phyloP scores from a whole-genome alignment of 2,329 filamentous ascomycete genomes.

The Graphilbum fragrans region DNA sequence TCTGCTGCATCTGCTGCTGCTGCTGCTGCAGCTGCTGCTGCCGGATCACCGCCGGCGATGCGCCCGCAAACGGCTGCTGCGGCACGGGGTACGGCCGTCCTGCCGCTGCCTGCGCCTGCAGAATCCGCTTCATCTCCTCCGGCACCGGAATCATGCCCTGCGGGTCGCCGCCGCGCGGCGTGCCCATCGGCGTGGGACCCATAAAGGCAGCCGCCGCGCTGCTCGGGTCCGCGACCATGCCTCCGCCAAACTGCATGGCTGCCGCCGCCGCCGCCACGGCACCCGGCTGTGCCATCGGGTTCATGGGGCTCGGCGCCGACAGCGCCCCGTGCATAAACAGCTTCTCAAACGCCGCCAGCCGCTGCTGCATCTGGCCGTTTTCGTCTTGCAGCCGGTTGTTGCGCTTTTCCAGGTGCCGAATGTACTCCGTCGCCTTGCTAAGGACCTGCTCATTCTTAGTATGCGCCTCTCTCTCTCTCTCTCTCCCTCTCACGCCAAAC shows the following conservation, averaged over 20 bases:
- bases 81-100: constrained; percentile 39
- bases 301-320: constrained; percentile 37
- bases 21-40: constrained; percentile 46
- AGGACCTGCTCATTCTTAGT: constrained; percentile 40
- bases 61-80: constrained; percentile 24
- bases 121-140: constrained; percentile 51
- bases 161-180: constrained; percentile 24
- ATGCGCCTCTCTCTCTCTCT: too few species aligned
- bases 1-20: constrained; percentile 23
- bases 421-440: constrained; percentile 94
- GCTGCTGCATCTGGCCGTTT: constrained; percentile 64
- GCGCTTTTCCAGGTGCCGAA: constrained; percentile 82
- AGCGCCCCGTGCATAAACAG: constrained; percentile 69
- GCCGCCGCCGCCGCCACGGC: constrained; percentile 15
- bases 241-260: constrained; percentile 32
- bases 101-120: constrained; percentile 42
- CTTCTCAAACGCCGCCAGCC: constrained; percentile 65
- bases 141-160: constrained; percentile 54
- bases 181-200: constrained; percentile 2
- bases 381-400: constrained; percentile 75
- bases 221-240: constrained; percentile 27
- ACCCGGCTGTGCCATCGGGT: constrained; percentile 37
- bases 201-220: constrained; percentile 12
- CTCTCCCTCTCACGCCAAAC: not conserved
- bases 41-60: constrained; percentile 32